Percentiles rank a stretch among this genome's conserved stretches.
Evolutionary conservation across 805 yeast genomes (phyloP).

Genomic region (Candida khao-thaluensis): DNA sequence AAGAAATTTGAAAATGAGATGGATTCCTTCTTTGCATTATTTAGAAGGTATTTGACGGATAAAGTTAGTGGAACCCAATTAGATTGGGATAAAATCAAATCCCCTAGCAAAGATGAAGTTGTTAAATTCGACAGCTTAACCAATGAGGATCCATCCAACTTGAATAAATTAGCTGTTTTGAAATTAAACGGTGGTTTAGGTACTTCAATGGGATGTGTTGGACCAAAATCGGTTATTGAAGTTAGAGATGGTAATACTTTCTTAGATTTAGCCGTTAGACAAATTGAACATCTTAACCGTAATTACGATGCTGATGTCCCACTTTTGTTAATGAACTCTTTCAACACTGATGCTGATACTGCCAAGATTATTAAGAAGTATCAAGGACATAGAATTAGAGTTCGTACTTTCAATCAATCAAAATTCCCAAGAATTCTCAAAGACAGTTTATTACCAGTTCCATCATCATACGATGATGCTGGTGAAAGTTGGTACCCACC

Average conservation of each 20-base stretch:
- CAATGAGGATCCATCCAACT: constrained; percentile 42
- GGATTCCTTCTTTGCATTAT: constrained; percentile 91
- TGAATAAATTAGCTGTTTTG: constrained; percentile 87
- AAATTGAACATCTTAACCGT: constrained; percentile 91
- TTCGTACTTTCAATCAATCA: constrained; percentile 96
- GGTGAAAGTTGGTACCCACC: constrained; percentile 97
- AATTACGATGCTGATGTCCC: constrained; percentile 92
- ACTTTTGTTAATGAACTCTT: constrained; percentile 94
- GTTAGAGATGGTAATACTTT: constrained; percentile 98
- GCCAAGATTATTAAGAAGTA: constrained; percentile 94
- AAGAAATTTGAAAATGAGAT: constrained; percentile 78
- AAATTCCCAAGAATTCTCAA: constrained; percentile 92
- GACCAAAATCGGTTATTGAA: constrained; percentile 97
- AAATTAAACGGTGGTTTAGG: constrained; percentile 98
- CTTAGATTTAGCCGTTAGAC: constrained; percentile 92
- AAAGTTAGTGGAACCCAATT: constrained; percentile 81
- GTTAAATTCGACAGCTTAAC: constrained; percentile 65
- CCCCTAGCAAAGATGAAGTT: constrained; percentile 88
- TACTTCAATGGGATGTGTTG: constrained; percentile 99
- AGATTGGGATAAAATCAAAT: constrained; percentile 94
- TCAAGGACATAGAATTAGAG: constrained; percentile 93
- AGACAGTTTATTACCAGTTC: constrained; percentile 96
- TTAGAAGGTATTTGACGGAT: constrained; percentile 87
- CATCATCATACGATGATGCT: constrained; percentile 67
- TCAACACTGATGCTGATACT: constrained; percentile 95